Evolutionary conservation across 495 filamentous ascomycete species (phyloP), one percentile per base, ranked within the genome.

Genomic region (Echria macrotheca): DNA sequence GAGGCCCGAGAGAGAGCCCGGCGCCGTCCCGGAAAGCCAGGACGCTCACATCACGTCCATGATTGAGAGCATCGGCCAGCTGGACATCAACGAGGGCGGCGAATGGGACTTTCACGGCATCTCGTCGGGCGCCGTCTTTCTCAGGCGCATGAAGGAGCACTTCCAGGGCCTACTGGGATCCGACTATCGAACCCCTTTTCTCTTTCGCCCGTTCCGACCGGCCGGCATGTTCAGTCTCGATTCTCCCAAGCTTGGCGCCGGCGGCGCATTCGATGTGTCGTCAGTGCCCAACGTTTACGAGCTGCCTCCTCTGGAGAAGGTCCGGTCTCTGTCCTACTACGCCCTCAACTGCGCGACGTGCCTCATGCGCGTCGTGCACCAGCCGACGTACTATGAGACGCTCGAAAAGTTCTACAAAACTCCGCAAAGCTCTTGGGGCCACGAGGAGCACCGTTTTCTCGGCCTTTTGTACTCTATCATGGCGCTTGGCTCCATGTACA

Each of bases 81-180:
- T 98, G 10, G 94, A 96, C 59, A 74, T 96, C 14, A 91, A 95
- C 63, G 93, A 98, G 54, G 78, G 82, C 54, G 91, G 91, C 15
- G 78, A 95, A 55, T 95, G 87, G 83, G 93, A 96, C 61, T 98
- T 95, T 57, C 87, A 93, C 60, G 93, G 93, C 32, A 87, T 87
- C 50, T 96, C 91, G 0, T 98, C 93, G 4, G 90, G 93, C 0
- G 74, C 91, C 38, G 85, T 88, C 50, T 97, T 95, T 66, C 75
- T 96, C 42, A 75, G 79, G 53, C 80, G 86, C 29, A 81, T 98
- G 76, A 82, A 88, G 49, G 86, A 89, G 56, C 87, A 96, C 61
- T 84, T 95, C 50, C 59, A 65, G 41, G 56, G 63, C 9, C 81
- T 89, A n/a, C 75, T 86, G 38, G 80, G 80, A 19, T 69, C 69